Evolutionary conservation across 1,139 yeast species (phyloP).

Genomic region (Diutina ranongensis): DNA sequence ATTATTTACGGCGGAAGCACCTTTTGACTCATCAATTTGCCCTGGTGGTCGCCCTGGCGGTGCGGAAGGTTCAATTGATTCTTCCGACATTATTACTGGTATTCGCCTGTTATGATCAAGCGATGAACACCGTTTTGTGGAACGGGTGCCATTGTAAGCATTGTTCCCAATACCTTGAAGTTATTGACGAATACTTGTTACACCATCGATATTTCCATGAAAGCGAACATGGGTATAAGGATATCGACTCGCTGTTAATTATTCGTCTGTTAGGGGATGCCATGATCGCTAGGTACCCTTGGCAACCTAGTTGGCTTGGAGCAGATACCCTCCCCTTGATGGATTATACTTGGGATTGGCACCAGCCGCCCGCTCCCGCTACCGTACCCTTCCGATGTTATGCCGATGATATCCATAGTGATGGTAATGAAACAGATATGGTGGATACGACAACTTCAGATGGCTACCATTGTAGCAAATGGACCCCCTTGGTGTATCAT

Average conservation of each 20-base stretch:
- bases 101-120: constrained; percentile 55
- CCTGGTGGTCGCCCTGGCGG: constrained; percentile 17
- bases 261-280: constrained; percentile 40
- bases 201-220: constrained; percentile 48
- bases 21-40: constrained; percentile 41
- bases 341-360: not conserved
- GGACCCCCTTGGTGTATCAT: not conserved
- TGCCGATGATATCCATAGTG: not conserved
- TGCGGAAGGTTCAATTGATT: constrained; percentile 28
- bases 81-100: constrained; percentile 50
- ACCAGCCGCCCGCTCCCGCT: not conserved
- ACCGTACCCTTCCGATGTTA: not conserved
- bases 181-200: constrained; percentile 47
- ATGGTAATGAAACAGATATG: not conserved
- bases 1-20: constrained; percentile 45
- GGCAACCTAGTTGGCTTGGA: not conserved
- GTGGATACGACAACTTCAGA: not conserved
- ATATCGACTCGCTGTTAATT: constrained; percentile 46
- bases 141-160: constrained; percentile 59
- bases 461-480: not conserved
- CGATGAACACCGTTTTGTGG: constrained; percentile 61
- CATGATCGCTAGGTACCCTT: constrained; percentile 21
- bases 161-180: constrained; percentile 36
- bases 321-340: not conserved
- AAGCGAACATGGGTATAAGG: constrained; percentile 36